Evolutionary conservation across 176 grass and related monocot genomes (phyloP), one percentile per base, ranked within the genome.

Genomic region (Triticum dicoccoides): DNA sequence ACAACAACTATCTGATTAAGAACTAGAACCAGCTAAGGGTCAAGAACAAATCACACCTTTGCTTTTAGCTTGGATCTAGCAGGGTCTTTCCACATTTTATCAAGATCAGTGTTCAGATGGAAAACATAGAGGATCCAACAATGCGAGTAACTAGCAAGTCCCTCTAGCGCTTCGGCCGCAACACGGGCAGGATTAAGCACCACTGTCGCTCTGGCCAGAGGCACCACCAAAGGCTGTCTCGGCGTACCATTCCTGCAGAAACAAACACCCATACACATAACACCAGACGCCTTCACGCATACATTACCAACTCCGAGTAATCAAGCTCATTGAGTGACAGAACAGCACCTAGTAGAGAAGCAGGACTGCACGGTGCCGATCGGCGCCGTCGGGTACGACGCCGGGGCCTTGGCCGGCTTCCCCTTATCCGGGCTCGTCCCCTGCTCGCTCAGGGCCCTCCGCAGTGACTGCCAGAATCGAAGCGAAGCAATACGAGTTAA

Each of bases 51-150:
- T 44, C 21, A 59, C 67, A 98, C 96, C 87, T 98, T 98, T 24
- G 93, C 91, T 70, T 98, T 98, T 34, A 34, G 33, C 82, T 98
- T 98, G 65, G 96, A 98, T 27, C 93, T 90, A 81, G 87, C 90
- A 64, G 93, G 91, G 27, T 95, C 89, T 65, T 95, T 98, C 96
- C 96, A 98, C 56, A 95, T 86, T 68, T 94, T 98, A 73, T 98
- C 93, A 84, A 98, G 90, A 79, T 95, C 88, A 39, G 96, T 98
- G 69, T 98, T 98, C 32, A 95, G 82, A 87, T 98, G 96, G 80
- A 98, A 95, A 20, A 98, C 93, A 88, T 94, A 98, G 42, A 98
- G 83, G 64, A 98, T 89, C 96, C 96, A 98, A 61, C 96, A 98
- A 61, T 98, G 93, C 0, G 91, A 98, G 45, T 92, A 98, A 77